Percentiles rank a stretch among this genome's conserved stretches.
phyloP scores from a whole-genome alignment of 164 flowering plant species.

The Kalanchoe fedtschenkoi region DNA sequence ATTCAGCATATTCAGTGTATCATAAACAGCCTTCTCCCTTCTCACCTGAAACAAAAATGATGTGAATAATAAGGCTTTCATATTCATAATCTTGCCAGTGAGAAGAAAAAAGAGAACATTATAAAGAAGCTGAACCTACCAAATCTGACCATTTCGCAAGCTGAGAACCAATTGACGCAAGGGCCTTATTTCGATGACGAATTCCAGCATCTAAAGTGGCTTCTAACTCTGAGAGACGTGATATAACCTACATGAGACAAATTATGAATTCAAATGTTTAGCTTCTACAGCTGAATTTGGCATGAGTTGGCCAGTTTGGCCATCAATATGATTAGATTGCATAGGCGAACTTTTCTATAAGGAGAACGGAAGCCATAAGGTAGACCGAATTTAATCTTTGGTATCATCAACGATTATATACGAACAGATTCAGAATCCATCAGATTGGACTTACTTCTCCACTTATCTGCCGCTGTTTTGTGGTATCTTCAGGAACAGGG shows the following conservation, averaged over 20 bases:
- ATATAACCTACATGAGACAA: slow-evolving; percentile 45
- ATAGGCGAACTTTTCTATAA: too few species aligned
- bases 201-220: slow-evolving; percentile 87
- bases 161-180: slow-evolving; percentile 51
- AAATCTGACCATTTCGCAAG: slow-evolving; percentile 61
- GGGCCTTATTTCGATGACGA: slow-evolving; percentile 71
- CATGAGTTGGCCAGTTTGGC: background rate
- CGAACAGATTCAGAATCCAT: background rate
- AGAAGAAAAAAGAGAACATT: background rate
- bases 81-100: background rate
- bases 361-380: too few species aligned
- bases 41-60: slow-evolving; percentile 51
- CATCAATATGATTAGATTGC: background rate
- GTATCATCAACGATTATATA: too few species aligned
- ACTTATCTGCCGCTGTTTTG: slow-evolving; percentile 76
- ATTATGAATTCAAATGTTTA: background rate
- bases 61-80: background rate
- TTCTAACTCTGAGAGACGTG: slow-evolving; percentile 82
- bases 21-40: slow-evolving; percentile 93
- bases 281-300: background rate
- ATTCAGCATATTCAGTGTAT: slow-evolving; percentile 86
- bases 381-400: too few species aligned
- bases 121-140: slow-evolving; percentile 30
- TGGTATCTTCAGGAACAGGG: slow-evolving; percentile 86
- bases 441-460: slow-evolving; percentile 49